Evolutionary conservation across 352 stramenopile genomes (phyloP).

Genomic region (Phytophthora crassamura): DNA sequence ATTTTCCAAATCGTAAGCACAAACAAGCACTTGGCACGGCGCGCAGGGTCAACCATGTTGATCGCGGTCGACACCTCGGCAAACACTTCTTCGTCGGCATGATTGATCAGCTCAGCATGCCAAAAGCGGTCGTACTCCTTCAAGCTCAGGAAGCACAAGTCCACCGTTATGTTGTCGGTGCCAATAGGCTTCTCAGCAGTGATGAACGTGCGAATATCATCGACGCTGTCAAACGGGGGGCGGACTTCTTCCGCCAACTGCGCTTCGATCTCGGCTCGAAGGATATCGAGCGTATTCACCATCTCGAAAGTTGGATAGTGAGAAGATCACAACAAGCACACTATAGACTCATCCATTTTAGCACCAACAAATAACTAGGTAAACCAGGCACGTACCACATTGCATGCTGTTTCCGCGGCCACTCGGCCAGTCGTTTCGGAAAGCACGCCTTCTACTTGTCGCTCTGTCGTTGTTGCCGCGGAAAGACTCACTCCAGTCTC

Average conservation of each 20-base stretch:
- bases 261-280: conserved; percentile 1
- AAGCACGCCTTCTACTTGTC: no score
- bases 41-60: background rate
- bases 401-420: no score
- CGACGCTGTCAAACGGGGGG: background rate
- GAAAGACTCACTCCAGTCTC: no score
- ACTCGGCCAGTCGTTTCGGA: no score
- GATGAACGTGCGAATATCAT: background rate
- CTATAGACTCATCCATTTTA: no score
- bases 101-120: background rate
- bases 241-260: conserved; percentile 3
- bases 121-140: conserved; percentile 4
- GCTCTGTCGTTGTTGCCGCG: no score
- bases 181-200: background rate
- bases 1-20: conserved; percentile 7
- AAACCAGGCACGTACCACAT: no score
- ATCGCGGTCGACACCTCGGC: background rate
- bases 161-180: conserved; percentile 1
- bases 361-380: no score
- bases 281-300: background rate
- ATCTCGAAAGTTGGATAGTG: background rate
- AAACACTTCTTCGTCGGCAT: background rate
- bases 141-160: background rate
- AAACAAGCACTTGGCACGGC: background rate
- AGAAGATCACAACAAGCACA: background rate